Percentiles rank a stretch among this genome's conserved stretches.
phyloP scores from a whole-genome alignment of 352 stramenopile species.

The Achlya hypogyna region DNA sequence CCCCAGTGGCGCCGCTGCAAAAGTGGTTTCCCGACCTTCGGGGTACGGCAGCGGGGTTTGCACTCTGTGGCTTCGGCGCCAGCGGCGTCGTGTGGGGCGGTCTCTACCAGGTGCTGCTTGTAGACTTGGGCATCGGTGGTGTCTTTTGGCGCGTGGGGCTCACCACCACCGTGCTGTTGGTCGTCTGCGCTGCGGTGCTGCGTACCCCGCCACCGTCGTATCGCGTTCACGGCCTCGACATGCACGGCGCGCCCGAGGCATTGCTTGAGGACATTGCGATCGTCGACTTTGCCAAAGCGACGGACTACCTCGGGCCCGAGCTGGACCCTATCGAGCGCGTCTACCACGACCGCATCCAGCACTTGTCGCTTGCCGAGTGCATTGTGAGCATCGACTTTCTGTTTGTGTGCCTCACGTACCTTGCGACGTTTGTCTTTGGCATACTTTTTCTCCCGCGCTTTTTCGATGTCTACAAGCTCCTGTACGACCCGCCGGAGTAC shows the following conservation, averaged over 20 bases:
- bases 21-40: slow-evolving; percentile 71
- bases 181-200: slow-evolving; percentile 33
- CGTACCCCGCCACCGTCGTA: slow-evolving; percentile 38
- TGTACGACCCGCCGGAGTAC: slow-evolving; percentile 27
- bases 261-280: background rate
- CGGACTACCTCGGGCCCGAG: background rate
- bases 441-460: slow-evolving; percentile 55
- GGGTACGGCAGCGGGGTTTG: slow-evolving; percentile 48
- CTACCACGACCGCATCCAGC: slow-evolving; percentile 1
- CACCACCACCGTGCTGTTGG: slow-evolving; percentile 29
- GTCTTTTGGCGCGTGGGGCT: slow-evolving; percentile 41
- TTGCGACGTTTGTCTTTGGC: slow-evolving; percentile 48
- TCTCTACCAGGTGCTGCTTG: slow-evolving; percentile 37
- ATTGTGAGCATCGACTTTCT: background rate
- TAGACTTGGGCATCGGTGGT: slow-evolving; percentile 28
- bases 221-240: slow-evolving; percentile 37
- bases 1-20: slow-evolving; percentile 42
- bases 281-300: background rate
- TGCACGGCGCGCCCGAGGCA: slow-evolving; percentile 32
- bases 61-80: slow-evolving; percentile 38
- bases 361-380: background rate
- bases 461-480: slow-evolving; percentile 47
- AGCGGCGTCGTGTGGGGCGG: slow-evolving; percentile 47
- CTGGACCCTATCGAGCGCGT: background rate
- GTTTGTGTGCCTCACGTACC: slow-evolving; percentile 22